Percentiles rank a stretch among this genome's conserved stretches.
These are phyloP conservation scores for Annulohypoxylon stygium DNA, from an alignment of 495 filamentous ascomycete genomes.

Conservation along the genomic window DNA sequence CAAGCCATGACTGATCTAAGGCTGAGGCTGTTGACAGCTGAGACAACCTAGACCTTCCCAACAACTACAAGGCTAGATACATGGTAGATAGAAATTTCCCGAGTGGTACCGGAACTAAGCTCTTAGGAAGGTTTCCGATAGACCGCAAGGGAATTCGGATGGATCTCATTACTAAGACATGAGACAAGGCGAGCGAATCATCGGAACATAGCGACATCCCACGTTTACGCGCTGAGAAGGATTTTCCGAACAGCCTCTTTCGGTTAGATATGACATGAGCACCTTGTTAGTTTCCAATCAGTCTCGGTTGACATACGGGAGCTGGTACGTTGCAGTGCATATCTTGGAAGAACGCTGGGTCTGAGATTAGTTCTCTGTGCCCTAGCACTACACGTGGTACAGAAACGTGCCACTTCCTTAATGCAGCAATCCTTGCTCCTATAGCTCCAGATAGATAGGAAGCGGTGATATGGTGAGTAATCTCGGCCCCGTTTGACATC, in stretches of 20 bases:
- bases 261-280: background rate
- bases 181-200: background rate
- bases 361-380: background rate
- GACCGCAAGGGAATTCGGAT: background rate
- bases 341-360: background rate
- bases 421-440: background rate
- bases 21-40: background rate
- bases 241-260: conserved; percentile 7
- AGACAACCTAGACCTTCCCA: background rate
- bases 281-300: background rate
- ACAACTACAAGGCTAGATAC: background rate
- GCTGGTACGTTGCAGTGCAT: background rate
- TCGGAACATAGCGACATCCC: background rate
- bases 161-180: background rate
- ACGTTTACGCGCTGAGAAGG: background rate
- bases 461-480: background rate
- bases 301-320: too few species aligned
- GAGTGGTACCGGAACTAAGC: background rate
- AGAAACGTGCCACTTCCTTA: background rate
- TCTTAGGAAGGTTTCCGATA: background rate
- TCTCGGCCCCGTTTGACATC: background rate
- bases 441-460: background rate
- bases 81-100: background rate
- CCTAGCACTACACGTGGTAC: background rate
- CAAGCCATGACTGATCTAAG: background rate